Base-by-base conservation (phyloP, 805 yeast genomes). In the Kodamaea fukazawae region DNA sequence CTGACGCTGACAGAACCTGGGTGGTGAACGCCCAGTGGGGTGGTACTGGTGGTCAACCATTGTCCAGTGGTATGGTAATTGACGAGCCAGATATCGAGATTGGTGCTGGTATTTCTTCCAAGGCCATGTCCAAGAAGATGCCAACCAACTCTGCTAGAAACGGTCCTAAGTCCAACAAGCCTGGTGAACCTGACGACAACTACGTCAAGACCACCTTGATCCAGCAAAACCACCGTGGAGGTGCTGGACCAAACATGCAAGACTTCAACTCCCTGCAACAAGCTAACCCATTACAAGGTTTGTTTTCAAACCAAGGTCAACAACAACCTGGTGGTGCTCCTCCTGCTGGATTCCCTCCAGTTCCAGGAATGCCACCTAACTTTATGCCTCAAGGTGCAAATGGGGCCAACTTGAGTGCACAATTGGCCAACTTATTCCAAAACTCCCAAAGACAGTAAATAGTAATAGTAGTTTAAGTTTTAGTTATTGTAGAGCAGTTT, bases 81-180 rank as follows among this genome's bases (percentile, higher is more conserved):
- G 98, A 93, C 60, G 99, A 93, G 65, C 99, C 99, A 2, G 99
- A 93, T 66, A 93, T 91, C 53, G 96, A 90, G 60, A 86, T 93
- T 40, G 98, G 98, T 36, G 81, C 87, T 34, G 97, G 97, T 46
- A 86, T 87, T 36, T 83, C 96, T 1, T 86, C 96, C 3, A 90
- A 90, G 61, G 89, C 96, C 13, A 87, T 87, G 63, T 83, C 95
- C 8, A 81, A 81, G 64, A 86, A 87, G 59, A 86, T 88, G 95
- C 96, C 96, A 12, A 87, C 96, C 4, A 89, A 89, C 60, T 80
- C 87, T 13, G 78, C 89, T 4, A 78, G 86, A 65, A 82, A 83
- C 60, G 96, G 95, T 3, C 95, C 95, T 23, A 80, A 83, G 56
- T 84, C 95, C 2, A 82, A 83, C 41, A 73, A 71, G 50, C 81